Evolutionary conservation across 2,329 filamentous ascomycete species (phyloP).

Genomic region (Uncinocarpus reesii): DNA sequence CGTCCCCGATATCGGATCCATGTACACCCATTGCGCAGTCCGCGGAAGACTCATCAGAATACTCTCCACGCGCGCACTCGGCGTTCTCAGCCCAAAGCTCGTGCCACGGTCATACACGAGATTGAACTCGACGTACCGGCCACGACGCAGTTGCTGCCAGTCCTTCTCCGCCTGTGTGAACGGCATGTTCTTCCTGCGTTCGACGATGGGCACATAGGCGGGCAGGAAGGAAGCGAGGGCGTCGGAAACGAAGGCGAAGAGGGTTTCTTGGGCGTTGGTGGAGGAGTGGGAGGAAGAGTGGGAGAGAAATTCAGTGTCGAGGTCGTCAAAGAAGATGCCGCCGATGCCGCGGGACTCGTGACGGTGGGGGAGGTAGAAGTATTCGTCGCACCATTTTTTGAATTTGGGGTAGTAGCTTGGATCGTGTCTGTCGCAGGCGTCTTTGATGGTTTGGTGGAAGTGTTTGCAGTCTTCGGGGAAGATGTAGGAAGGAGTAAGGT

Average conservation of each 20-base stretch:
- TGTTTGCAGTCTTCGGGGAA: constrained; percentile 96
- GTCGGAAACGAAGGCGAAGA: constrained; percentile 81
- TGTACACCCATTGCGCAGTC: constrained; percentile 90
- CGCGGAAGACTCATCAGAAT: constrained; percentile 94
- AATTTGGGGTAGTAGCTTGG: constrained; percentile 84
- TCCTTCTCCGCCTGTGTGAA: constrained; percentile 78
- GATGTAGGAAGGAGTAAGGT: constrained; percentile 84
- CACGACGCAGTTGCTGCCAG: constrained; percentile 90
- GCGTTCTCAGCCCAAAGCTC: constrained; percentile 85
- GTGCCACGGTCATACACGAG: constrained; percentile 93
- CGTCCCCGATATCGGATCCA: constrained; percentile 54
- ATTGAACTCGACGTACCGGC: constrained; percentile 98
- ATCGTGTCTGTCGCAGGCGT: constrained; percentile 86
- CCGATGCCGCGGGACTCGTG: constrained; percentile 78
- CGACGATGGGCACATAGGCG: constrained; percentile 79
- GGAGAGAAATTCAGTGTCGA: constrained; percentile 53
- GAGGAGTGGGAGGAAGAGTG: constrained; percentile 36
- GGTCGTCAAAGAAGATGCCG: constrained; percentile 97
- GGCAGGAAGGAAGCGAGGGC: constrained; percentile 80
- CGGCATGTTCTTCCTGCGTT: constrained; percentile 81
- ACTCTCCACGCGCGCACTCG: constrained; percentile 83
- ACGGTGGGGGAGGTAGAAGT: constrained; percentile 90
- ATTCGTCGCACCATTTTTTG: constrained; percentile 97
- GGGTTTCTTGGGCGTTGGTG: constrained; percentile 75
- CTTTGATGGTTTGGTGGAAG: constrained; percentile 89